These are phyloP conservation scores for Gynostemma pentaphyllum DNA, from an alignment of 306 rosid species.

Conservation along the genomic window DNA sequence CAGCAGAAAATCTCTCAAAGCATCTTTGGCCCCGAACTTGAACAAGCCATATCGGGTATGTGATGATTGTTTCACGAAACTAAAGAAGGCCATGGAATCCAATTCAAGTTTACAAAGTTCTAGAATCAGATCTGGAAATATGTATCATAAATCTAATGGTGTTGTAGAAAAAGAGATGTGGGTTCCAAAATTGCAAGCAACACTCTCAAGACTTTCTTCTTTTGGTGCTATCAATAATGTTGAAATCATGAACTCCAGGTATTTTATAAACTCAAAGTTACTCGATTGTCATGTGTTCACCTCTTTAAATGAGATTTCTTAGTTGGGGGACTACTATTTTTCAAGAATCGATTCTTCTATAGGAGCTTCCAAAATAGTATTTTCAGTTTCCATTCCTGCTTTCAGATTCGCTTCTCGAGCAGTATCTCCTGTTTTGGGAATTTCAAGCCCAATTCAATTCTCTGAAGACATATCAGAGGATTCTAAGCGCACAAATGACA, in stretches of 20 bases:
- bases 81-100: slow-evolving; percentile 49
- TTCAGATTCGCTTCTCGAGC: slow-evolving; percentile 45
- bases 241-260: slow-evolving; percentile 43
- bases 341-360: slow-evolving; percentile 31
- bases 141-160: slow-evolving; percentile 20
- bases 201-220: slow-evolving; percentile 69
- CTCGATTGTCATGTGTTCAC: slow-evolving; percentile 42
- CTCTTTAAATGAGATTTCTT: slow-evolving; percentile 35
- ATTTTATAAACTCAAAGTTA: slow-evolving; percentile 24
- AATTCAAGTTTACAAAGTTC: slow-evolving; percentile 29
- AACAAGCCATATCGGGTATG: slow-evolving; percentile 81
- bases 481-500: slow-evolving; percentile 45
- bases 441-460: slow-evolving; percentile 44
- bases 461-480: slow-evolving; percentile 47
- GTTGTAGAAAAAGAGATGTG: slow-evolving; percentile 28
- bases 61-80: slow-evolving; percentile 63
- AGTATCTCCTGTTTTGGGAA: slow-evolving; percentile 59
- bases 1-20: slow-evolving; percentile 67
- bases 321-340: slow-evolving; percentile 26
- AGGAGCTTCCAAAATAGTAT: slow-evolving; percentile 25
- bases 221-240: slow-evolving; percentile 44
- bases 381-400: slow-evolving; percentile 38
- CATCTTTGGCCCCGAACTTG: slow-evolving; percentile 79
- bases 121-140: slow-evolving; percentile 28
- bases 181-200: slow-evolving; percentile 36